Percentiles rank a stretch among this genome's conserved stretches.
These are phyloP conservation scores for Hansfordia pulvinata DNA, from an alignment of 2,329 filamentous ascomycete species.

Conservation along the genomic window DNA sequence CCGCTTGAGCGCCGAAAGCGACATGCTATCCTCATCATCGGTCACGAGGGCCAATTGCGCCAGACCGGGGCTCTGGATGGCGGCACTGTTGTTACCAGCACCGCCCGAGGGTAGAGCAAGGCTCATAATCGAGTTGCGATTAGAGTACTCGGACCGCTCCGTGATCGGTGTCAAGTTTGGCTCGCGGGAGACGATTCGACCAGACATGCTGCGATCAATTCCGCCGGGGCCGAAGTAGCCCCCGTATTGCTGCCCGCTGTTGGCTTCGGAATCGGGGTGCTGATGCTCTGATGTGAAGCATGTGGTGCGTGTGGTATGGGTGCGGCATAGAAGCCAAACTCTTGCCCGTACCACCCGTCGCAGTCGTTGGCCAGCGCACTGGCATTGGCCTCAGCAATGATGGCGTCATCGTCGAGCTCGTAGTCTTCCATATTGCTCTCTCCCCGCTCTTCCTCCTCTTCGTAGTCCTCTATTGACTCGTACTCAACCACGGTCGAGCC, in stretches of 20 bases:
- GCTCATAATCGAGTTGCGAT: slow-evolving; percentile 80
- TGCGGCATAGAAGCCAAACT: slow-evolving; percentile 88
- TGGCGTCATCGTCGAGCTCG: slow-evolving; percentile 70
- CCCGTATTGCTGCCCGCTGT: no score
- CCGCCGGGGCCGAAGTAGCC: slow-evolving; percentile 79
- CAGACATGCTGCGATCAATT: slow-evolving; percentile 57
- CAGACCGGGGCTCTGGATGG: slow-evolving; percentile 56
- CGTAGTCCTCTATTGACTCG: slow-evolving; percentile 12
- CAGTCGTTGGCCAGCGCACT: slow-evolving; percentile 84
- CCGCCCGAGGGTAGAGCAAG: slow-evolving; percentile 40
- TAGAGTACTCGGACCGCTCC: slow-evolving; percentile 90
- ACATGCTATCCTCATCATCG: slow-evolving; percentile 61
- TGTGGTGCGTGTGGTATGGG: slow-evolving; percentile 26
- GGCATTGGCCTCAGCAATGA: slow-evolving; percentile 91
- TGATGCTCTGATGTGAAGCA: no score
- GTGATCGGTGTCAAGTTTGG: slow-evolving; percentile 94
- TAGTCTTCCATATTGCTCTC: slow-evolving; percentile 40
- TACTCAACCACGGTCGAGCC: slow-evolving; percentile 12
- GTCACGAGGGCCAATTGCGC: slow-evolving; percentile 61
- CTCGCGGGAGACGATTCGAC: slow-evolving; percentile 62
- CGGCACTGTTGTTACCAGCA: slow-evolving; percentile 30
- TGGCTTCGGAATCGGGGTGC: no score
- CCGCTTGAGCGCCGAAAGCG: slow-evolving; percentile 56
- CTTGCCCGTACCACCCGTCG: slow-evolving; percentile 88
- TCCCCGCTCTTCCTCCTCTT: slow-evolving; percentile 50